phyloP scores from a whole-genome alignment of 169 alveolate genomes.

The Plasmodium chabaudi region DNA sequence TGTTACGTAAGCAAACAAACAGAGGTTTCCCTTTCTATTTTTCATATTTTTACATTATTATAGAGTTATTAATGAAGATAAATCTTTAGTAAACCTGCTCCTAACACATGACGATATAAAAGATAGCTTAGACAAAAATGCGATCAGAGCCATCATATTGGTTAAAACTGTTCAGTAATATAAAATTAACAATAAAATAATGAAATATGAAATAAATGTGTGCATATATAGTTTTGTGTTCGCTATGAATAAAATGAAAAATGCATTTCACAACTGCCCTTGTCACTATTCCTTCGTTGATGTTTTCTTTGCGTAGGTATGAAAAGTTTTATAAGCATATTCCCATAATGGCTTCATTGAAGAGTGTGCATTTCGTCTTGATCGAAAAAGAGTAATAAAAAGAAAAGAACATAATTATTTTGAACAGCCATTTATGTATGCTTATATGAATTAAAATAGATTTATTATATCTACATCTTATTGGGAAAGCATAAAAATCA shows the following conservation, averaged over 20 bases:
- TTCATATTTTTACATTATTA: background rate
- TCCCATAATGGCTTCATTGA: constrained; percentile 35
- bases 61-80: constrained; percentile 23
- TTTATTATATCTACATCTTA: background rate
- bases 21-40: background rate
- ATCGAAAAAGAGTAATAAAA: constrained; percentile 33
- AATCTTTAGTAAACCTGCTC: constrained; percentile 1
- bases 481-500: no score
- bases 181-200: constrained; percentile 4
- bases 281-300: background rate
- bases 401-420: background rate
- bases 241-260: no score
- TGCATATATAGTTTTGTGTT: background rate
- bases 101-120: constrained; percentile 46
- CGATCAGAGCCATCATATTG: constrained; percentile 25
- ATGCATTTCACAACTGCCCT: background rate
- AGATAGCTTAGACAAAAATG: constrained; percentile 14
- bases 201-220: background rate
- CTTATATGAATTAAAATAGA: background rate
- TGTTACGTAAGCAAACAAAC: background rate
- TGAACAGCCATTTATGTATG: background rate
- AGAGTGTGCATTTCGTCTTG: constrained; percentile 21
- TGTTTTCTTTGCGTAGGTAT: constrained; percentile 10
- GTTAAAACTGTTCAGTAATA: constrained; percentile 48
- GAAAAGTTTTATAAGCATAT: constrained; percentile 65